These are phyloP conservation scores for Plectosphaerella cucumerina DNA, from an alignment of 2,329 filamentous ascomycete species.

Conservation along the genomic window DNA sequence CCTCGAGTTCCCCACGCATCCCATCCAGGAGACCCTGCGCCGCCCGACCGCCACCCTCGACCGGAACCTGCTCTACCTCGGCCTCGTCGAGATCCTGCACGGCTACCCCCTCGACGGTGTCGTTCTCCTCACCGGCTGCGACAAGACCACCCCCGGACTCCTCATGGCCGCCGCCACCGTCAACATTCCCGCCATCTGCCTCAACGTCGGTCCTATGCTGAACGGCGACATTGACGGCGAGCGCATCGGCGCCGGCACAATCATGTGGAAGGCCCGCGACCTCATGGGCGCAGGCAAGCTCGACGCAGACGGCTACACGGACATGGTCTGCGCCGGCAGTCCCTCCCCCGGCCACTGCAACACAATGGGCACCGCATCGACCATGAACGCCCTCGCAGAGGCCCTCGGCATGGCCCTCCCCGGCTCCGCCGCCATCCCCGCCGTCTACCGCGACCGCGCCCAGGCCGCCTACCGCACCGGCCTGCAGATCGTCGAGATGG, in stretches of 20 bases:
- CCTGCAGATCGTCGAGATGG: slow-evolving; percentile 45
- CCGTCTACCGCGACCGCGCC: slow-evolving; percentile 41
- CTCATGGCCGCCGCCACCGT: slow-evolving; percentile 46
- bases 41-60: slow-evolving; percentile 45
- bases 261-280: slow-evolving; percentile 45
- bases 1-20: slow-evolving; percentile 48
- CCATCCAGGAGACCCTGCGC: slow-evolving; percentile 44
- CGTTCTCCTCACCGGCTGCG: slow-evolving; percentile 46
- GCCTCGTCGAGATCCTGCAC: slow-evolving; percentile 41
- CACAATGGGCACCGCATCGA: slow-evolving; percentile 50
- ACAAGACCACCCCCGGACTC: slow-evolving; percentile 47
- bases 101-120: slow-evolving; percentile 46
- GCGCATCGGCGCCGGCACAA: slow-evolving; percentile 38
- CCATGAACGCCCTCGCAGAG: slow-evolving; percentile 48
- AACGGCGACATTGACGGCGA: slow-evolving; percentile 39
- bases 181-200: slow-evolving; percentile 45
- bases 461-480: slow-evolving; percentile 46
- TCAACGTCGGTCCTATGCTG: slow-evolving; percentile 50
- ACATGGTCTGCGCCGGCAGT: slow-evolving; percentile 35
- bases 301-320: slow-evolving; percentile 35
- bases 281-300: slow-evolving; percentile 42
- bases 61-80: slow-evolving; percentile 43
- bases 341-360: slow-evolving; percentile 46
- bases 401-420: slow-evolving; percentile 49
- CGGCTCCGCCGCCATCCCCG: slow-evolving; percentile 46